A percentile compares a stretch with the other conserved stretches of the same genome.
Evolutionary conservation across 306 rosid genomes (phyloP).

Genomic region (Cucurbita moschata): DNA sequence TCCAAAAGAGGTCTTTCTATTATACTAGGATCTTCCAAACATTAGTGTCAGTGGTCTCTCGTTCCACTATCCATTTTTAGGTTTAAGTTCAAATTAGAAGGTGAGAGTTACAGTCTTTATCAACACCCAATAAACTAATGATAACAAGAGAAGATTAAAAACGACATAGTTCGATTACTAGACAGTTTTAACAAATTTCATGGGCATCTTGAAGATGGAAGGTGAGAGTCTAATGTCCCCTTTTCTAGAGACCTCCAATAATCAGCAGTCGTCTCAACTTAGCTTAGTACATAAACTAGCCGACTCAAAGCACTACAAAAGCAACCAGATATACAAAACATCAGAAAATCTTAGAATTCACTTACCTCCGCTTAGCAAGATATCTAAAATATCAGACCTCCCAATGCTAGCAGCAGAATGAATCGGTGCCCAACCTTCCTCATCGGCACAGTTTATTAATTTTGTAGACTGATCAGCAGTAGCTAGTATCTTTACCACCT

Average conservation of each 20-base stretch:
- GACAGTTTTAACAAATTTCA: neutral
- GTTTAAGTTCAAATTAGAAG: neutral
- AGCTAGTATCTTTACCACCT: conserved; percentile 48
- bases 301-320: neutral
- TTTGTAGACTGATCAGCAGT: conserved; percentile 32
- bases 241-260: neutral
- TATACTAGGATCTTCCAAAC: neutral
- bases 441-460: conserved; percentile 56
- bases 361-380: conserved; percentile 45
- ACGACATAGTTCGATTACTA: neutral
- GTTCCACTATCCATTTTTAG: neutral
- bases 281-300: neutral
- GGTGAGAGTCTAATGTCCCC: neutral
- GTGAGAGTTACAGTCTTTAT: neutral
- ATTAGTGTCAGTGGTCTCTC: neutral
- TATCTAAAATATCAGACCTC: conserved; percentile 35
- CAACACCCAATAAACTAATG: neutral
- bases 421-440: conserved; percentile 91
- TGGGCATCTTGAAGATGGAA: neutral
- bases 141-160: neutral
- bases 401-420: conserved; percentile 92
- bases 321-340: neutral
- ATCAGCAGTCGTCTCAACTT: neutral
- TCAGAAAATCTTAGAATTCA: neutral
- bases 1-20: neutral